Evolutionary conservation across 306 rosid genomes (phyloP).

Genomic region (Rosa multiflora): DNA sequence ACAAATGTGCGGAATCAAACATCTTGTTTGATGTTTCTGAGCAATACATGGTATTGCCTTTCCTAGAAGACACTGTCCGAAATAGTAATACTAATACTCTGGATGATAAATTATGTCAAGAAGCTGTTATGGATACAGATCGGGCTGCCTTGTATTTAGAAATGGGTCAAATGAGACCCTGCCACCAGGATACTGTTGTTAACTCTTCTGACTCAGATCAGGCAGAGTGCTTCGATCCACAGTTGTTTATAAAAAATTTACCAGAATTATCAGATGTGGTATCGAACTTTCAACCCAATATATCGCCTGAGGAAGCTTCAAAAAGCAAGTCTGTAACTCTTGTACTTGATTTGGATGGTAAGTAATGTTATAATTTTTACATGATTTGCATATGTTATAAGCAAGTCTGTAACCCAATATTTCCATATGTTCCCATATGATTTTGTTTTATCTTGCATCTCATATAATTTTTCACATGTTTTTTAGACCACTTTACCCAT

Average conservation of each 20-base stretch:
- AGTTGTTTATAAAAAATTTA: slow-evolving; percentile 69
- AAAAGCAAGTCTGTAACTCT: slow-evolving; percentile 68
- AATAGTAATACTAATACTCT: slow-evolving; percentile 36
- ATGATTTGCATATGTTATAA: no score
- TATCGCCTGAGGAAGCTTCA: slow-evolving; percentile 52
- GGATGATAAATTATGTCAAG: slow-evolving; percentile 51
- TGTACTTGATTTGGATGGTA: slow-evolving; percentile 99
- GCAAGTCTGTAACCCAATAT: no score
- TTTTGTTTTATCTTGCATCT: slow-evolving; percentile 14
- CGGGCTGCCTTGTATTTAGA: slow-evolving; percentile 63
- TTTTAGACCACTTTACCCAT: background rate
- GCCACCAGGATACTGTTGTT: slow-evolving; percentile 57
- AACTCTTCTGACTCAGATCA: slow-evolving; percentile 55
- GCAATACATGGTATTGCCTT: slow-evolving; percentile 73
- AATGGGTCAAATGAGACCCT: slow-evolving; percentile 68
- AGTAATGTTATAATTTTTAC: slow-evolving; percentile 4
- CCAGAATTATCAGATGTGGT: slow-evolving; percentile 84
- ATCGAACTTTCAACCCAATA: slow-evolving; percentile 52
- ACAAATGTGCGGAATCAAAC: slow-evolving; percentile 53
- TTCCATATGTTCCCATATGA: background rate
- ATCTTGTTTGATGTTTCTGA: slow-evolving; percentile 61
- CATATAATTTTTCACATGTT: background rate
- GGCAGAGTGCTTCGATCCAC: slow-evolving; percentile 88
- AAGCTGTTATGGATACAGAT: slow-evolving; percentile 47
- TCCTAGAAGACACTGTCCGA: slow-evolving; percentile 69